These are phyloP conservation scores for Phytophthora pisi DNA, from an alignment of 352 stramenopile species.

Conservation along the genomic window DNA sequence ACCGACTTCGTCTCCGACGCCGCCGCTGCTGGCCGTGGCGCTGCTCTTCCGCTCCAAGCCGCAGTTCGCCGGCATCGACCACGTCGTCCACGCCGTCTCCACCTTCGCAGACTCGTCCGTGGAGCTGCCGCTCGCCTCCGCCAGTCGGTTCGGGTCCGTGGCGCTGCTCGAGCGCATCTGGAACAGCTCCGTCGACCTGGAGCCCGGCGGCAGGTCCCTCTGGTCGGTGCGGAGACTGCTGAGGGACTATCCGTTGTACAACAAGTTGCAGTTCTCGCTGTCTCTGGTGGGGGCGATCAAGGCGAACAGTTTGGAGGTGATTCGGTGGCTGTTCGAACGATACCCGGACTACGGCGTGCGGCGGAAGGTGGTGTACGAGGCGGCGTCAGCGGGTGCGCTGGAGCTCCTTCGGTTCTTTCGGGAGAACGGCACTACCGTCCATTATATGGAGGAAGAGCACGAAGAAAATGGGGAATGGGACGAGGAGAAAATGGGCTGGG, in stretches of 20 bases:
- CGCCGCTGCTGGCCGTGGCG: constrained; percentile 8
- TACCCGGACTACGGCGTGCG: constrained; percentile 15
- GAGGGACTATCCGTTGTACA: constrained; percentile 7
- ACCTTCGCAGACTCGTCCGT: constrained; percentile 14
- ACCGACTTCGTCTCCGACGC: too few relatives aligned
- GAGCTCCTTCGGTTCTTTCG: constrained; percentile 6
- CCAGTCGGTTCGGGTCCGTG: constrained; percentile 3
- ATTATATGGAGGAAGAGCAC: constrained; percentile 2
- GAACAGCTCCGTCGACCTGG: constrained; percentile 10
- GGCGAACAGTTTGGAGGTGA: constrained; percentile 8
- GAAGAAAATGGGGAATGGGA: constrained; percentile 4
- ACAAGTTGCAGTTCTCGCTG: constrained; percentile 9
- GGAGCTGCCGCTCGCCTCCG: constrained; percentile 4
- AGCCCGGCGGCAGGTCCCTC: constrained; percentile 1
- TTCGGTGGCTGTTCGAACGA: constrained; percentile 22
- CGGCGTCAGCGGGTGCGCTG: constrained; percentile 8
- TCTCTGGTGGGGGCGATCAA: constrained; percentile 11
- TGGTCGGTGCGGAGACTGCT: constrained; percentile 20
- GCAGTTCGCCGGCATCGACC: background rate
- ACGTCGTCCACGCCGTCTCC: constrained; percentile 4
- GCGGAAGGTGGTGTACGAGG: constrained; percentile 9
- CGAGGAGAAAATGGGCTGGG: constrained; percentile 3
- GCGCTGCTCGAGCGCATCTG: constrained; percentile 14
- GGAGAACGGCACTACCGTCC: constrained; percentile 5
- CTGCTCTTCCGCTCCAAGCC: constrained; percentile 7